Percentiles rank a stretch among this genome's conserved stretches.
phyloP scores from a whole-genome alignment of 306 rosid genomes.

The Trifolium repens region DNA sequence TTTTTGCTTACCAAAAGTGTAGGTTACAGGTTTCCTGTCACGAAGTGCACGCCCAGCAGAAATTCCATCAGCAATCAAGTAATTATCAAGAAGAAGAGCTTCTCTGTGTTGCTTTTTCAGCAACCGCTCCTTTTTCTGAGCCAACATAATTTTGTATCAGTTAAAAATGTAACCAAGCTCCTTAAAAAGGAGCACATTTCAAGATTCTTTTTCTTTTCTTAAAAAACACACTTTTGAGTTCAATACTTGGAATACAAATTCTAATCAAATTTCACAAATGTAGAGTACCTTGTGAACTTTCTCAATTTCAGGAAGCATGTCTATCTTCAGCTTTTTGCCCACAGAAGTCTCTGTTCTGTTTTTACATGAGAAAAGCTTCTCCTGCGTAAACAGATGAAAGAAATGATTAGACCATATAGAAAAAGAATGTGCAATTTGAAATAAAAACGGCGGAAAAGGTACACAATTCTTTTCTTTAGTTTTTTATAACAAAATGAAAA shows the following conservation, averaged over 20 bases:
- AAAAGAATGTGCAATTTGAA: conserved; percentile 5
- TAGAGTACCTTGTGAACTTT: conserved; percentile 89
- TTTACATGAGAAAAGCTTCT: conserved; percentile 91
- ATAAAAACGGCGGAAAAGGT: not conserved
- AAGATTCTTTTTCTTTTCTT: not conserved
- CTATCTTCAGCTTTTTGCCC: conserved; percentile 90
- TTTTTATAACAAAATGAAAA: conserved; percentile 3
- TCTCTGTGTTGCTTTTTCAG: conserved; percentile 95
- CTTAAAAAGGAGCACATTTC: conserved; percentile 32
- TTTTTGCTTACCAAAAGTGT: conserved; percentile 81
- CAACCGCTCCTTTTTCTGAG: conserved; percentile 89
- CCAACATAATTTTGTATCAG: conserved; percentile 36
- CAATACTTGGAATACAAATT: conserved; percentile 16
- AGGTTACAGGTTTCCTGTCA: conserved; percentile 95
- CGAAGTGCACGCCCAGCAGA: conserved; percentile 98
- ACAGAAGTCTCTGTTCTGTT: conserved; percentile 85
- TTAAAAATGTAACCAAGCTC: conserved; percentile 20
- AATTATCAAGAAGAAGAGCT: conserved; percentile 97
- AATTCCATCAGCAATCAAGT: conserved; percentile 74
- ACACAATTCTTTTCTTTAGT: not conserved
- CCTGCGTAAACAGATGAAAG: conserved; percentile 57
- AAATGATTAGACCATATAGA: conserved; percentile 41
- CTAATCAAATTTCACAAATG: conserved; percentile 30
- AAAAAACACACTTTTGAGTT: conserved; percentile 3
- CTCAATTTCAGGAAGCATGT: conserved; percentile 99